phyloP scores from a whole-genome alignment of 495 filamentous ascomycete species.

The Daldinia grandis region DNA sequence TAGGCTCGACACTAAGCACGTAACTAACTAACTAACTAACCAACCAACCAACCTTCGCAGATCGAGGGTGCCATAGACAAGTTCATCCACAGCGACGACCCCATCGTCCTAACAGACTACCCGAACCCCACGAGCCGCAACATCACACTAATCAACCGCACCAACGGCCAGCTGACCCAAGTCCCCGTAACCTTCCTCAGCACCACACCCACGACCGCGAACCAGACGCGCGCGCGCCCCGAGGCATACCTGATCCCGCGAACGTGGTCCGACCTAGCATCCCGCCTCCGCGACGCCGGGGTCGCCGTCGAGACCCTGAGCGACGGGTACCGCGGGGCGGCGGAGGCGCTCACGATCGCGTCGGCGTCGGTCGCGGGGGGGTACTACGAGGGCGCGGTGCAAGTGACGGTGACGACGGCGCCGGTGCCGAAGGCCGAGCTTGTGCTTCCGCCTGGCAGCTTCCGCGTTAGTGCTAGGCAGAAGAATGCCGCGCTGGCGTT shows the following conservation, averaged over 20 bases:
- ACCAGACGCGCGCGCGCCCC: conserved; percentile 43
- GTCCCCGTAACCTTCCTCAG: conserved; percentile 44
- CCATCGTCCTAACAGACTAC: conserved; percentile 45
- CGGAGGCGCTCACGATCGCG: conserved; percentile 41
- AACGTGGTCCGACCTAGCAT: conserved; percentile 43
- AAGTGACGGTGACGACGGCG: conserved; percentile 44
- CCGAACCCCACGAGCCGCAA: conserved; percentile 31
- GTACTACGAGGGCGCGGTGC: conserved; percentile 49
- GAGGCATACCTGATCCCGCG: conserved; percentile 47
- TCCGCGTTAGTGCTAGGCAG: conserved; percentile 35
- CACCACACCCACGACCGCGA: conserved; percentile 47
- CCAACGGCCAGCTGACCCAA: conserved; percentile 30
- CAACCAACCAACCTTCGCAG: conserved; percentile 13
- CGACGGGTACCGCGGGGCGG: conserved; percentile 38
- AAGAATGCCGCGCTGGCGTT: conserved; percentile 45
- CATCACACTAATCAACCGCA: conserved; percentile 38
- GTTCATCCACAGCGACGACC: conserved; percentile 38
- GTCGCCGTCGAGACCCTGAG: conserved; percentile 43
- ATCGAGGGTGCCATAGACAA: conserved; percentile 39
- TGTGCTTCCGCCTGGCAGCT: conserved; percentile 41
- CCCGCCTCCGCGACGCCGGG: conserved; percentile 38
- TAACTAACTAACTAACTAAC: too few species aligned
- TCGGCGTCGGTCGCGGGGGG: conserved; percentile 29
- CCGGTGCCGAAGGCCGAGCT: conserved; percentile 21
- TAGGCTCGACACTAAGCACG: not conserved